A percentile compares a stretch with the other conserved stretches of the same genome.
Evolutionary conservation across 163 green algal species (phyloP).

Genomic region (Scenedesmus sp.): DNA sequence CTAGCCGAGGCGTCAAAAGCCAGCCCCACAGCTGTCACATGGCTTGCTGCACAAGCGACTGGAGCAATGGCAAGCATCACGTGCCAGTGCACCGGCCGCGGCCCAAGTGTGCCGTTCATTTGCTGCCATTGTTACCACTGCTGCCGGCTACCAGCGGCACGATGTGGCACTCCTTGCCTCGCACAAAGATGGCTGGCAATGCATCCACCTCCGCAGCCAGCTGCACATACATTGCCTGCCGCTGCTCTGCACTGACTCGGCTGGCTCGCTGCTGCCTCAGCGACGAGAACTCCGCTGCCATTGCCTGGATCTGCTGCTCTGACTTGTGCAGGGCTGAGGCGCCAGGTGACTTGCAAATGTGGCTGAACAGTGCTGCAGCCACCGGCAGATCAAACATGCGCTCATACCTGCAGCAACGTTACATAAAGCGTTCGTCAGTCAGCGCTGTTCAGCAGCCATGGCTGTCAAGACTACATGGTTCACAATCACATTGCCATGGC

Average conservation of each 20-base stretch:
- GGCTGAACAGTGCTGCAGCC: slow-evolving; percentile 32
- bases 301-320: not conserved
- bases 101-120: not conserved
- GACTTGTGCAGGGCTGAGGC: not conserved
- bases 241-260: slow-evolving; percentile 9
- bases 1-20: too few species aligned
- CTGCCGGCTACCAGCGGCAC: not conserved
- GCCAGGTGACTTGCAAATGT: not conserved
- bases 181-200: slow-evolving; percentile 31
- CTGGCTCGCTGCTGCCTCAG: slow-evolving; percentile 6
- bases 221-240: slow-evolving; percentile 35
- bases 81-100: too few species aligned
- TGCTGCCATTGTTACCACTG: not conserved
- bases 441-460: too few species aligned
- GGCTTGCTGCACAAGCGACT: not conserved
- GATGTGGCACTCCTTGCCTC: not conserved
- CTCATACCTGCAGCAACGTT: slow-evolving; percentile 56
- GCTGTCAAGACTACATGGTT: too few species aligned
- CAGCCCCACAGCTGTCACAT: too few species aligned
- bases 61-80: not conserved
- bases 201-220: slow-evolving; percentile 37
- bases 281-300: slow-evolving; percentile 25
- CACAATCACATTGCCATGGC: too few species aligned
- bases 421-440: not conserved
- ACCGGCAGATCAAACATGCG: slow-evolving; percentile 59